phyloP scores from a whole-genome alignment of 2,329 filamentous ascomycete genomes.

The Trichoderma arundinaceum region DNA sequence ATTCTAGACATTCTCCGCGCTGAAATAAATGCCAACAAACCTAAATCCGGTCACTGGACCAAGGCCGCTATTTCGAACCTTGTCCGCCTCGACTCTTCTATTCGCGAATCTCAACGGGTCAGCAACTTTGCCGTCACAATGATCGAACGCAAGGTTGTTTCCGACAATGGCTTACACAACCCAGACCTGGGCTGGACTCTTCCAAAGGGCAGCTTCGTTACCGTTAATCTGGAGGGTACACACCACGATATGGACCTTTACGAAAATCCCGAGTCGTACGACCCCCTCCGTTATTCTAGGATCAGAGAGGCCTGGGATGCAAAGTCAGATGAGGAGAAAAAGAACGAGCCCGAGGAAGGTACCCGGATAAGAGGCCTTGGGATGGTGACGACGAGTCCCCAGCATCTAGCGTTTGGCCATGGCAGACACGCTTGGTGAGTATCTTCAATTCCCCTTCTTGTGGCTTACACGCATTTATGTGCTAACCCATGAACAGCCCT shows the following conservation, averaged over 20 bases:
- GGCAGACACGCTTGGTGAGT: slow-evolving; percentile 57
- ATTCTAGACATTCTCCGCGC: slow-evolving; percentile 50
- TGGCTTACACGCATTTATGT: too few species aligned
- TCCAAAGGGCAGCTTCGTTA: slow-evolving; percentile 51
- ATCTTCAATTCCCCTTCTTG: neutral
- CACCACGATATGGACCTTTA: slow-evolving; percentile 56
- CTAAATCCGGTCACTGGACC: slow-evolving; percentile 50
- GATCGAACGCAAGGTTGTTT: slow-evolving; percentile 53
- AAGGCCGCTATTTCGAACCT: slow-evolving; percentile 52
- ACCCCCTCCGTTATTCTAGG: slow-evolving; percentile 56
- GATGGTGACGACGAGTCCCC: slow-evolving; percentile 59
- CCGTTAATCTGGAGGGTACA: slow-evolving; percentile 51
- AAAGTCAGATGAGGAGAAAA: slow-evolving; percentile 39
- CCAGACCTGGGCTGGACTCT: slow-evolving; percentile 41
- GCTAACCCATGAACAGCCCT: slow-evolving; percentile 43
- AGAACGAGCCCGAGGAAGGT: slow-evolving; percentile 41
- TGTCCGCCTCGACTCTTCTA: slow-evolving; percentile 56
- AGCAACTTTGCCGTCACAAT: slow-evolving; percentile 55
- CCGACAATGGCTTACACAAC: slow-evolving; percentile 51
- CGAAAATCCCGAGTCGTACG: slow-evolving; percentile 50
- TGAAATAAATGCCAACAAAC: slow-evolving; percentile 45
- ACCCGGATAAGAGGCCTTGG: slow-evolving; percentile 48
- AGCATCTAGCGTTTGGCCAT: slow-evolving; percentile 61
- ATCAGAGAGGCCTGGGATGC: slow-evolving; percentile 48
- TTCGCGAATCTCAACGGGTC: slow-evolving; percentile 59